Evolutionary conservation across 2,329 filamentous ascomycete genomes (phyloP).

Genomic region (Rugonectria rugulosa): DNA sequence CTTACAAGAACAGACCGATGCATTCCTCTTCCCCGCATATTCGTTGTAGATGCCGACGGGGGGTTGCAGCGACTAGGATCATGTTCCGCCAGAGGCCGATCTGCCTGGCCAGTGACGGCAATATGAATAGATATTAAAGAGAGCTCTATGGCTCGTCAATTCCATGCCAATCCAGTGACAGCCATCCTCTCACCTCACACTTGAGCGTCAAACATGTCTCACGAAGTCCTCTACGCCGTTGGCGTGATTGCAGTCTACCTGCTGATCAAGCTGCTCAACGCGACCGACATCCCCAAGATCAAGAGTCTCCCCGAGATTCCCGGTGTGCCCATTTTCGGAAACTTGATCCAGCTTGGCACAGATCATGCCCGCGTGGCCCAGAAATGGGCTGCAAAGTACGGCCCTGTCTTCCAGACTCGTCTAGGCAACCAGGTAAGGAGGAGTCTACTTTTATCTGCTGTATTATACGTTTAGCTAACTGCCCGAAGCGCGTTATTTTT

Average conservation of each 20-base stretch:
- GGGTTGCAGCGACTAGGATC: not conserved
- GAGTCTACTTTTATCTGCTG: not conserved
- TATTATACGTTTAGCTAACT: not conserved
- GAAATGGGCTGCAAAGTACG: conserved; percentile 67
- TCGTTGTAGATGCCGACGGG: not conserved
- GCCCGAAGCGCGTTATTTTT: conserved; percentile 71
- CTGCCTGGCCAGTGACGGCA: not conserved
- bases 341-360: conserved; percentile 65
- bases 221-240: conserved; percentile 14
- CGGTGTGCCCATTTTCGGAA: conserved; percentile 69
- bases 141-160: not conserved
- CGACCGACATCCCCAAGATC: conserved; percentile 66
- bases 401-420: conserved; percentile 70
- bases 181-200: not conserved
- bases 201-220: conserved; percentile 9
- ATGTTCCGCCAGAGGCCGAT: not conserved
- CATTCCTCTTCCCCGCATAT: not conserved
- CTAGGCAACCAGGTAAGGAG: conserved; percentile 69
- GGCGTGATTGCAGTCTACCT: conserved; percentile 26
- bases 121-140: not conserved
- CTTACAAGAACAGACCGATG: not conserved
- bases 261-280: conserved; percentile 45
- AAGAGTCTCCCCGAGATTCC: conserved; percentile 68
- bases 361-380: conserved; percentile 63
- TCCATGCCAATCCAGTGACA: not conserved